Evolutionary conservation across 768 basidiomycete genomes (phyloP), one percentile per base, ranked within the genome.

Genomic region (Leucosporidium creatinivorum): DNA sequence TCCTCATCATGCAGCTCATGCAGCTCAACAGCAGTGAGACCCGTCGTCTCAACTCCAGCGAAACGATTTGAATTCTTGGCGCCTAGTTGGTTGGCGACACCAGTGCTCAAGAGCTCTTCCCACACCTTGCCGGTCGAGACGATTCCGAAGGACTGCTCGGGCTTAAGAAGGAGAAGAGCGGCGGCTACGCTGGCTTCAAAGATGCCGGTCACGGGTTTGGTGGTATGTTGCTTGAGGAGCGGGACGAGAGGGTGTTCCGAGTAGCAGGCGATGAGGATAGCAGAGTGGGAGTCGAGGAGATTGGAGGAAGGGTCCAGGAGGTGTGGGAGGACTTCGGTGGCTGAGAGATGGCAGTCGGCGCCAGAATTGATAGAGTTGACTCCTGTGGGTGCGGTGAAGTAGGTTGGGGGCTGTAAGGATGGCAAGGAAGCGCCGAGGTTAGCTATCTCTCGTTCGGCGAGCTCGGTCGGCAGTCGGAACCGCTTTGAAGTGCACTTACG

Each of bases 61-160:
- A 80, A 80, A 18, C 68, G 58, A 59, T 57, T 26, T 28, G 64
- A 68, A 28, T 51, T 70, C 25, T 56, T 66, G 30, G 62, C 68
- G 19, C 74, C 73, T 48, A 78, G 69, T 44, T 77, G 67, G 4
- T 69, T 48, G 19, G 36, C 44, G 17, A 77, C 75, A 10, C 75
- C 77, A 3, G 66, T 68, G 23, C 67, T 69, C 31, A 79, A 67
- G 33, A 79, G 70, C 7, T 31, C 58, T 56, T 78, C 79, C 78
- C 79, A 80, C 25, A 76, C 76, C n/a, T 70, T 69, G 8, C 78
- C 79, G 7, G 79, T 80, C 51, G 79, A 79, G 26, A 80, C 77
- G 62, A 80, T 78, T 17, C 77, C 79, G 64, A 79, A 81, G 23
- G 67, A 70, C 36, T 63, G 47, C 19, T 72, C 75, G 58, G 69